Evolutionary conservation across 805 yeast genomes (phyloP).

Genomic region (Suhomyces sp.): DNA sequence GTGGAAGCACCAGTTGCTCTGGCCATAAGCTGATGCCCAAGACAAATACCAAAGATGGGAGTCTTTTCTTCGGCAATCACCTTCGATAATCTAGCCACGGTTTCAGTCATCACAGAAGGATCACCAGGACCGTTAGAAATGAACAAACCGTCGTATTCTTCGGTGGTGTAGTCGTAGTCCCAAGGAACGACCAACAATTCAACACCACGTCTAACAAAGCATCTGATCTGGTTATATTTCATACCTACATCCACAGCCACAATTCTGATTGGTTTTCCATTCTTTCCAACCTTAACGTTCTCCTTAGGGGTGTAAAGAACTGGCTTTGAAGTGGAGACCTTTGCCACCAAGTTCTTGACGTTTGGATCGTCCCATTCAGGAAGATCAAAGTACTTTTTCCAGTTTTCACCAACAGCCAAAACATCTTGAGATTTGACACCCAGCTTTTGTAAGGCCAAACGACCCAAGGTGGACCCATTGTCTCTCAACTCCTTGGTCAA

Average conservation of each 20-base stretch:
- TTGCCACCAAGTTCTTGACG: constrained; percentile 83
- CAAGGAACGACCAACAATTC: constrained; percentile 95
- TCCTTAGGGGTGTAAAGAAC: constrained; percentile 70
- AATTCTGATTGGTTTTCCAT: constrained; percentile 78
- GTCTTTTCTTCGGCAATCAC: constrained; percentile 66
- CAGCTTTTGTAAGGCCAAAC: constrained; percentile 63
- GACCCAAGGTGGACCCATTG: constrained; percentile 89
- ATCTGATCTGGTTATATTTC: constrained; percentile 96
- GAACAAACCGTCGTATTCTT: constrained; percentile 91
- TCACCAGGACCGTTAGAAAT: constrained; percentile 99
- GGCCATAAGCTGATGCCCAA: constrained; percentile 96
- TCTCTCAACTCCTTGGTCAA: constrained; percentile 91
- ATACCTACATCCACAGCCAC: constrained; percentile 96
- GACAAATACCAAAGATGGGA: constrained; percentile 96
- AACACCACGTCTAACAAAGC: constrained; percentile 94
- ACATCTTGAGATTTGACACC: constrained; percentile 29
- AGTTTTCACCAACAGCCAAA: constrained; percentile 35
- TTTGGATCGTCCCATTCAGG: constrained; percentile 96
- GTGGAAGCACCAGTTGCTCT: constrained; percentile 95
- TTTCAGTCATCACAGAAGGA: constrained; percentile 77
- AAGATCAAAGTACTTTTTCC: constrained; percentile 63
- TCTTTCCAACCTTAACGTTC: constrained; percentile 50
- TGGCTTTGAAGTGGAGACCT: constrained; percentile 79
- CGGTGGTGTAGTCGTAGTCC: constrained; percentile 80
- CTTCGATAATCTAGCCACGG: constrained; percentile 57